Base-by-base conservation (phyloP, 106 monocot species). In the Dendrobium officinale region DNA sequence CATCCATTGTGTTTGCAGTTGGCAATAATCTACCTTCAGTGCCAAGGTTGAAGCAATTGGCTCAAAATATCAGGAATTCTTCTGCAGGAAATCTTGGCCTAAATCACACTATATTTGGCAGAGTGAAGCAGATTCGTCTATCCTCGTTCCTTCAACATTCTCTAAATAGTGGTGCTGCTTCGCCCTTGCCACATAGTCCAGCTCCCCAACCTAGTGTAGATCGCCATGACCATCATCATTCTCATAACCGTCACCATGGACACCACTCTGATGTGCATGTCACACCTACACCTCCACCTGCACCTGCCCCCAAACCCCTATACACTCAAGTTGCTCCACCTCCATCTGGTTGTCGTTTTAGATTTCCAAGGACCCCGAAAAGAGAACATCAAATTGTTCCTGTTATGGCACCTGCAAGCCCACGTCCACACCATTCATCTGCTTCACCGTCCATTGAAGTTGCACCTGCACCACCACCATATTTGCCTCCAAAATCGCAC, bases 61-160 rank as follows among this genome's bases (percentile, higher is more conserved):
- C 92, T 75, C 85, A 92, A 85, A 91, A 86, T 48, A 91, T 95
- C 10, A 79, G 77, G 68, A 88, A 85, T 80, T 93, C 91, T n/a
- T 88, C 89, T 74, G 86, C 59, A 24, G 94, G 85, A 77, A 98
- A 98, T 47, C 90, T 98, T 77, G 97, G 97, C 44, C 88, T 98
- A 40, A 98, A 98, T 80, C 88, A 94, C 79, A 98, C 92, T 58
- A 86, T 92, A 44, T 98, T 98, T 88, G 97, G 97, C 77, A 89
- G 82, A 88, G 97, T 98, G 80, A 98, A 94, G 84, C 97, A 98
- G 84, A 88, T 98, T 31, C 85, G 81, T 4, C 92, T 98, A 51
- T 94, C 97, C 27, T 89, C 94, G 16, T 98, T 85, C 81, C 89
- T 94, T 68, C 90, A 87, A 77, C 90, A 88, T 86, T 92, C 97